A percentile compares a stretch with the other conserved stretches of the same genome.
These are phyloP conservation scores for Fraxinus latifolia DNA, from an alignment of 305 asterid species.

Conservation along the genomic window DNA sequence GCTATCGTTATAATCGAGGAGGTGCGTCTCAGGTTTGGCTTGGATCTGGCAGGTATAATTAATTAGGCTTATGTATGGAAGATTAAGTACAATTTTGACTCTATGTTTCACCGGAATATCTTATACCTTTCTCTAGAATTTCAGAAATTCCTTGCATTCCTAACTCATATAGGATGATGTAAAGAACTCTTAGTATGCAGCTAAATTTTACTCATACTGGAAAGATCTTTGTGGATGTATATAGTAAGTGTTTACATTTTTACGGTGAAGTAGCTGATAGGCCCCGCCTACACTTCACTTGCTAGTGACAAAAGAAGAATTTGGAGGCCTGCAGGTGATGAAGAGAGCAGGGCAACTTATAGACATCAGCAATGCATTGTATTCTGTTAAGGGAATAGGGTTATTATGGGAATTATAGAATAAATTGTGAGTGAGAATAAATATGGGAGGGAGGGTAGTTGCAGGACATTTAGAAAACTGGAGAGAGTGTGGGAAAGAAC, in stretches of 20 bases:
- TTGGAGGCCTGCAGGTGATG: neutral
- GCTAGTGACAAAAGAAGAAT: neutral
- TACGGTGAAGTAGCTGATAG: neutral
- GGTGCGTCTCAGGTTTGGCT: conserved; percentile 99
- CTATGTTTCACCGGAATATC: neutral
- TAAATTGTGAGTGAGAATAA: neutral
- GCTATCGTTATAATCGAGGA: conserved; percentile 90
- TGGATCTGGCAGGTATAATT: conserved; percentile 88
- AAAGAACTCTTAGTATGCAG: neutral
- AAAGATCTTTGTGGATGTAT: neutral
- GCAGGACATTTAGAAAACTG: neutral
- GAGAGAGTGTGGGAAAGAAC: neutral
- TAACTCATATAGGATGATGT: neutral
- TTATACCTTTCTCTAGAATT: neutral
- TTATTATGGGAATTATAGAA: neutral
- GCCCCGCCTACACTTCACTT: neutral
- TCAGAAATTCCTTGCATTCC: conserved; percentile 22
- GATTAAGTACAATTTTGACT: neutral
- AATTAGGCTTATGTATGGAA: conserved; percentile 10
- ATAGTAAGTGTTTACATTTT: neutral
- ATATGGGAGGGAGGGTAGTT: neutral
- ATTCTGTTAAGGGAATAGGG: neutral
- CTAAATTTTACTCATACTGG: neutral
- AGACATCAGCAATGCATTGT: neutral
- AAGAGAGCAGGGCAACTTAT: neutral